A percentile compares a stretch with the other conserved stretches of the same genome.
Evolutionary conservation across 208 protist species (phyloP).

Genomic region (Leishmania braziliensis): DNA sequence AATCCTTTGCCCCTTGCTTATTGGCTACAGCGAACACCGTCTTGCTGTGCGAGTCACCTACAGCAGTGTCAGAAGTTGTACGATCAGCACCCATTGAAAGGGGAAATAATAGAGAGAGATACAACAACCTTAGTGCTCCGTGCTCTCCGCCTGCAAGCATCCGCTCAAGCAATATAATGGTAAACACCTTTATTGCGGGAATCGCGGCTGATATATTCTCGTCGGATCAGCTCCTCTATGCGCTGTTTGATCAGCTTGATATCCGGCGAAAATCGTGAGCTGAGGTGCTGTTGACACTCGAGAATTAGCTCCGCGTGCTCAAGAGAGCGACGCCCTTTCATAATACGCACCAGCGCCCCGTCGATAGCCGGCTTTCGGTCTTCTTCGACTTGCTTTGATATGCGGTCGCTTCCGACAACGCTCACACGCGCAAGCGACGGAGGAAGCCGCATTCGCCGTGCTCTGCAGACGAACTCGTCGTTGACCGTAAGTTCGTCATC

Average conservation of each 20-base stretch:
- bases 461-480: conserved; percentile 59
- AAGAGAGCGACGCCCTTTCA: conserved; percentile 78
- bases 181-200: conserved; percentile 55
- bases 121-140: not conserved
- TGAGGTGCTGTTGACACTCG: conserved; percentile 76
- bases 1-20: not conserved
- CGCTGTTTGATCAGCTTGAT: conserved; percentile 81
- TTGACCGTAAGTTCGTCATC: conserved; percentile 59
- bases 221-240: conserved; percentile 85
- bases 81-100: not conserved
- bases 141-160: not conserved
- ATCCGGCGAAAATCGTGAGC: conserved; percentile 64
- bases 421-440: conserved; percentile 43
- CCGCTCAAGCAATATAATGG: conserved; percentile 68
- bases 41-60: not conserved
- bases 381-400: conserved; percentile 65
- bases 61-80: not conserved
- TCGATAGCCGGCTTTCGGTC: conserved; percentile 82
- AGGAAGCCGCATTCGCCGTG: conserved; percentile 62
- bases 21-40: not conserved
- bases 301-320: conserved; percentile 71
- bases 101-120: not conserved
- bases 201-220: conserved; percentile 83
- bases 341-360: conserved; percentile 83
- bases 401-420: conserved; percentile 38